Conservation (phyloP, 2,329 filamentous ascomycete species). For the Beauveria medogensis region DNA sequence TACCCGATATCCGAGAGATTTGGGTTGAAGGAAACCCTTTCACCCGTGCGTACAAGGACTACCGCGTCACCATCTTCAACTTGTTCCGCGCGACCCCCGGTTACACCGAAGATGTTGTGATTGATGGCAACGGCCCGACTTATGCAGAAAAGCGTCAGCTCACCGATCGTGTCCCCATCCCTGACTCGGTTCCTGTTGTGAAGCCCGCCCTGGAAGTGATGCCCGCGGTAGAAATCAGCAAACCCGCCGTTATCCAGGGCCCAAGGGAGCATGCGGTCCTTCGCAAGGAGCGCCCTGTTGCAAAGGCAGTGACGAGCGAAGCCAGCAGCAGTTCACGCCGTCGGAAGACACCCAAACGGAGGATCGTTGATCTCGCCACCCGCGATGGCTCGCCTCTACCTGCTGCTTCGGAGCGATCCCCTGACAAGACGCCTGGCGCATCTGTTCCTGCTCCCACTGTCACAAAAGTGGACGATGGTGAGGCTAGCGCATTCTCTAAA, state of each 20-base stretch:
- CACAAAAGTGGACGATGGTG: constrained; percentile 11
- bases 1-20: constrained; percentile 85
- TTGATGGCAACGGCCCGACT: constrained; percentile 77
- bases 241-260: constrained; percentile 50
- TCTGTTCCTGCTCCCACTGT: constrained; percentile 14
- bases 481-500: constrained; percentile 21
- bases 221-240: constrained; percentile 57
- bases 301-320: constrained; percentile 49
- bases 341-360: constrained; percentile 50
- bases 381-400: constrained; percentile 30
- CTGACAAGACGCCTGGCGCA: not conserved
- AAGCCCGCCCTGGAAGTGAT: constrained; percentile 59
- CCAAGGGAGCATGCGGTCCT: constrained; percentile 43
- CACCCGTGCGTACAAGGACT: constrained; percentile 74
- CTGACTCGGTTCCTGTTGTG: constrained; percentile 68
- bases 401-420: constrained; percentile 22
- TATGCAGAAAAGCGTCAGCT: constrained; percentile 80
- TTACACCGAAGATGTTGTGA: constrained; percentile 81
- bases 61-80: constrained; percentile 90
- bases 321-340: constrained; percentile 51
- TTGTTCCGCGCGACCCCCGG: constrained; percentile 85
- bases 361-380: constrained; percentile 57
- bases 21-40: constrained; percentile 93
- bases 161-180: constrained; percentile 70
- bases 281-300: constrained; percentile 50